These are phyloP conservation scores for Phellopilus nigrolimitatus DNA, from an alignment of 1,284 basidiomycete genomes.

Conservation along the genomic window DNA sequence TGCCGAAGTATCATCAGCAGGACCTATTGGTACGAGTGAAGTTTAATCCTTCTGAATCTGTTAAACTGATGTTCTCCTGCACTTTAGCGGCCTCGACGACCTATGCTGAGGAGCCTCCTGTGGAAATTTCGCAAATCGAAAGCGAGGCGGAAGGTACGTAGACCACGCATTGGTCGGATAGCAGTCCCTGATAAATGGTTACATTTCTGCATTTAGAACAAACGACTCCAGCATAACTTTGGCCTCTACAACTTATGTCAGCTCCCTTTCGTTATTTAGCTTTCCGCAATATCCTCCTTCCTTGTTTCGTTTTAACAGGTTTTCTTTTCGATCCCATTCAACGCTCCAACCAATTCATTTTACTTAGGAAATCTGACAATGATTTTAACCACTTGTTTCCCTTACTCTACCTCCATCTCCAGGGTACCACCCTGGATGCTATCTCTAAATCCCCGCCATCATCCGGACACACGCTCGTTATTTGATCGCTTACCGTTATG, in stretches of 20 bases:
- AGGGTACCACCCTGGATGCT: not conserved
- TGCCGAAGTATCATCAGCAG: too few species aligned
- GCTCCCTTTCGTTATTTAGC: not conserved
- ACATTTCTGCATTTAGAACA: not conserved
- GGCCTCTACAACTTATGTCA: not conserved
- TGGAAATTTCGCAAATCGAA: not conserved
- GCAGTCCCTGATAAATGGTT: not conserved
- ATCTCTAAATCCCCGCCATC: not conserved
- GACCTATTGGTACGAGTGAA: too few species aligned
- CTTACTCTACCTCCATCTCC: not conserved
- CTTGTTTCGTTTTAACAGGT: not conserved
- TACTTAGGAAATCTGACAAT: not conserved
- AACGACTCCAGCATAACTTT: not conserved
- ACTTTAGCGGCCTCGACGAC: too few species aligned
- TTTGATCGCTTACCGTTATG: not conserved
- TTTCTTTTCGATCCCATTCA: not conserved
- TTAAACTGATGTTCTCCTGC: too few species aligned
- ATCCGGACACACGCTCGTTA: not conserved
- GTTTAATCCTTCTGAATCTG: too few species aligned
- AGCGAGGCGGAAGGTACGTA: not conserved
- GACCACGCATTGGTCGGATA: not conserved
- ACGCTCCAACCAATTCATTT: not conserved
- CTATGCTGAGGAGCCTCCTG: too few species aligned
- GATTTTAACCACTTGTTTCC: too few species aligned
- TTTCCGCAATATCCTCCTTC: not conserved